Base-by-base conservation (phyloP, 1,139 yeast genomes). In the Protomyces arabidopsidicola region DNA sequence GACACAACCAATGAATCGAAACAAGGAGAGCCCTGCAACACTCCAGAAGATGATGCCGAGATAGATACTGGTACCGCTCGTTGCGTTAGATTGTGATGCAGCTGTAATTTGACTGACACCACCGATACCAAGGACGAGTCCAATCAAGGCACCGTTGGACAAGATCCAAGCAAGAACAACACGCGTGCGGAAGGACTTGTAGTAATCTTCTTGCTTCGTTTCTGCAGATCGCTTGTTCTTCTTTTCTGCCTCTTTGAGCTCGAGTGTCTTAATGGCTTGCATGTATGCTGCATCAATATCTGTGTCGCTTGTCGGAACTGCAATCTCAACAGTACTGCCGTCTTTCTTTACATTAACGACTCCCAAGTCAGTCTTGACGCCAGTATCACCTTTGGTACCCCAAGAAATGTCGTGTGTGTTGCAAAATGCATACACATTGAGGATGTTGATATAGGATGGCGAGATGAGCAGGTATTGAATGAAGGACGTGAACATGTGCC, bases 351-450 rank as follows among this genome's bases (percentile, higher is more conserved):
- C 77, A 53, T 82, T 83, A 39, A 90, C 93, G 27, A 82, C 81
- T 62, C 95, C 95, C 69, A 88, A 78, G 74, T 87, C 90, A 62
- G 76, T 75, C 69, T 80, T 80, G 65, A 84, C 83, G 51, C 77
- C 78, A 36, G 83, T 83, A 63, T 81, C 88, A 34, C 90, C 91
- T 74, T 93, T 93, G 0, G 98, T 93, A 72, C 98, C 98, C 98
- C 98, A 93, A 0, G 96, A 87, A 55, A 91, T 91, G 78, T 91
- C 98, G 75, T 91, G 97, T 67, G 96, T 87, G 74, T 91, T 91
- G 78, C 97, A 90, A 72, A 91, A 90, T 1, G 98, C 97, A 77
- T 90, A 91, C 51, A 91, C 79, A 31, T 60, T 52, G 27, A 54
- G 79, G 18, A 95, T 86, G 74, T 95, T 90, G 60, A 95, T 88